Conservation (phyloP, 2,329 filamentous ascomycete genomes). For the Fusarium setosum region DNA sequence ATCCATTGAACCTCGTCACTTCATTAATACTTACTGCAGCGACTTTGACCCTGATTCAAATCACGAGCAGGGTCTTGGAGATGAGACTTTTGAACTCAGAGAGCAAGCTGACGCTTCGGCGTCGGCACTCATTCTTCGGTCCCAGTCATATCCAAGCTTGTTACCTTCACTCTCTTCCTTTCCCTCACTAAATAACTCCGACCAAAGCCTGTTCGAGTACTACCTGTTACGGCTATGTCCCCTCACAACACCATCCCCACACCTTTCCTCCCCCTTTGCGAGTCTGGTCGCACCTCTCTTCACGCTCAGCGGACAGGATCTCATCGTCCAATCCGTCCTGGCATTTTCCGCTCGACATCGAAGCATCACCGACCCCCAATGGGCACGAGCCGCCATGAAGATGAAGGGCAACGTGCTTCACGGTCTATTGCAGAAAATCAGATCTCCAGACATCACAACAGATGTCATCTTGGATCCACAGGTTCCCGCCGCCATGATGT, state of each 20-base stretch:
- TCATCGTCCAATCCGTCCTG: constrained; percentile 32
- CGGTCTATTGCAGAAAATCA: constrained; percentile 4
- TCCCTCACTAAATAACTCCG: constrained; percentile 16
- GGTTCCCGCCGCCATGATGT: constrained; percentile 39
- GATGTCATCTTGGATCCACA: constrained; percentile 35
- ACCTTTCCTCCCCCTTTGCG: constrained; percentile 30
- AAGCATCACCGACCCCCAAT: constrained; percentile 27
- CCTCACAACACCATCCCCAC: constrained; percentile 33
- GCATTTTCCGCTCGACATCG: constrained; percentile 37
- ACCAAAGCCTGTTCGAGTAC: constrained; percentile 33
- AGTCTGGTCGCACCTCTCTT: constrained; percentile 36
- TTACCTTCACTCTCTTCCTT: constrained; percentile 19
- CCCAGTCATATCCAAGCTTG: not conserved
- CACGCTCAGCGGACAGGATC: constrained; percentile 27
- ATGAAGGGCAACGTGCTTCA: constrained; percentile 34
- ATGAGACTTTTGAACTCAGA: constrained; percentile 19
- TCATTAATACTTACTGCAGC: constrained; percentile 35
- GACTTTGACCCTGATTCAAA: constrained; percentile 28
- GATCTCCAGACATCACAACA: constrained; percentile 16
- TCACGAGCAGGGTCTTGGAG: constrained; percentile 20
- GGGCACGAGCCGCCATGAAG: constrained; percentile 27
- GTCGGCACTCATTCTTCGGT: not conserved
- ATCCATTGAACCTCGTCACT: constrained; percentile 20
- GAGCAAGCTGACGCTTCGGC: constrained; percentile 3
- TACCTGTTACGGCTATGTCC: constrained; percentile 36